Base-by-base conservation (phyloP, 805 yeast genomes). In the Sungouiella thailandica region DNA sequence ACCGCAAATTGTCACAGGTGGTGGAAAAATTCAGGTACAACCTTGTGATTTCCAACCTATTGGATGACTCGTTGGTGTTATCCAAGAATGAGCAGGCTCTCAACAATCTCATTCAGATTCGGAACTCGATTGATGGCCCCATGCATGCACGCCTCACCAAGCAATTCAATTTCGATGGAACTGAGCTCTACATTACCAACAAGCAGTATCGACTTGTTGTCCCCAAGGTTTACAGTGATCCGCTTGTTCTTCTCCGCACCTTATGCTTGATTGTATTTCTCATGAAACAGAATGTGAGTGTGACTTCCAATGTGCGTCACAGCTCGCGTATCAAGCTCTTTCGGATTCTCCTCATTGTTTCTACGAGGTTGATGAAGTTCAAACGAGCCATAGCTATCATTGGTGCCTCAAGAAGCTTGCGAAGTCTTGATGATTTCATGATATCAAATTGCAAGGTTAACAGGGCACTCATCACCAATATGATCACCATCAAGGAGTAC, bases 1-100 rank as follows among this genome's bases (percentile, higher is more conserved):
- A 49, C 19, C 37, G 36, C 8, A 40, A 39, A 19, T 17, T 24
- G 9, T 34, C 35, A 7, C 50, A 51, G 35, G 58, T 64, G 29
- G 56, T 63, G 61, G 72, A 67, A 35, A 55, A 55, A 37, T 64
- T 66, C 55, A 66, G 65, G 46, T 67, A 66, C 43, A 57, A 51
- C 39, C 40, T 67, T 19, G 50, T 67, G 3, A 47, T 62, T 4
- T 62, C 69, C 4, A 60, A 60, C 34, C 46, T 67, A 10, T 40
- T 67, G 25, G 70, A 67, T 36, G 67, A 63, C 34, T 44, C 68
- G 3, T 57, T 66, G 58, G 57, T 62, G 16, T 45, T 65, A n/a
- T 64, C 70, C 13, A 66, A 66, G 34, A 65, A 62, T 32, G 70
- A 67, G 23, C 67, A 60, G 41, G 49, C 58, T 7, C 45, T 61